Base-by-base conservation (phyloP, 495 filamentous ascomycete genomes). In the Glutinoglossum americanum region DNA sequence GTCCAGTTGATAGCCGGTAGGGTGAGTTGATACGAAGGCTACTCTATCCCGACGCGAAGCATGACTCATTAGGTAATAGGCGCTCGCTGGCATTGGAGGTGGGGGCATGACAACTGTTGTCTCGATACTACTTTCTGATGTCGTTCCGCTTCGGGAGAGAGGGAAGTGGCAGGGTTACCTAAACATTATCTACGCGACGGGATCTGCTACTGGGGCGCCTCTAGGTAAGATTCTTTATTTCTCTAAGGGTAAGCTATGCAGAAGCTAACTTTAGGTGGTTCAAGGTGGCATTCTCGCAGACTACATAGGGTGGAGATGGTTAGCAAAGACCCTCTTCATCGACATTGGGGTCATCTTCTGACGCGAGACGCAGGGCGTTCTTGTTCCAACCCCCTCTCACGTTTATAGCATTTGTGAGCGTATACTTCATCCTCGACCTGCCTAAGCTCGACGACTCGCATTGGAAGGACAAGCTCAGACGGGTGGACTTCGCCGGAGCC, bases 91-190 rank as follows among this genome's bases (percentile, higher is more conserved):
- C 5, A 79, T 89, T 59, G 87, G 87, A 11, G 88, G 86, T 23
- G 87, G 85, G 27, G 88, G 87, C 23, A 90, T 93, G 85, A 87
- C 81, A 3, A 83, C 83, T 4, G 79, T 92, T 54, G 84, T 84
- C 47, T 79, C 70, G 57, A 90, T 94, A 54, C 67, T 94, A 32
- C 67, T 94, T 59, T 84, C 78, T 55, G 88, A 94, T 65, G 74
- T 89, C 19, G 75, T 93, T 3, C 74, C 84, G 9, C 71, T 94
- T 54, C 73, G 83, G n/a, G 80, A 89, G 55, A 68, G 87, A 60
- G 87, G 85, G 4, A 73, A 82, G 13, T 93, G 82, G 78, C 87
- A 93, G 66, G 86, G 87, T 21, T 77, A 89, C 51, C 72, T 90
- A 62, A 93, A 92, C 63, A 80, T 92, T 64, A 75, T 92, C 49